These are phyloP conservation scores for Aechmea fasciata DNA, from an alignment of 176 grass and related monocot genomes.

Conservation along the genomic window DNA sequence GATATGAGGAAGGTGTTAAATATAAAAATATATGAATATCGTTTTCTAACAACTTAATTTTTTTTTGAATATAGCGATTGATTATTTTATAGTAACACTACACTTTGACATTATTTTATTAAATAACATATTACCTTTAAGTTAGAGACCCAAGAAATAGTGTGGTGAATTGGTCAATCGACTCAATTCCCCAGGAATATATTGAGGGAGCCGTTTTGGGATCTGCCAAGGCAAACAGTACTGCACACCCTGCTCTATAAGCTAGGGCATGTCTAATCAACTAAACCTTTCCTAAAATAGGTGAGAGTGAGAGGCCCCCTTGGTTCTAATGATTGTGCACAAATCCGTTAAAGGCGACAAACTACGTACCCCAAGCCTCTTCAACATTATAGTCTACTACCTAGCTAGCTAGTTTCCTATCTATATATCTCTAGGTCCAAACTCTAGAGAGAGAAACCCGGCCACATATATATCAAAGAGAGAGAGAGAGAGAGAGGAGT, in stretches of 20 bases:
- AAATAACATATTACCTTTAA: neutral
- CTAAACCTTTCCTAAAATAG: conserved; percentile 36
- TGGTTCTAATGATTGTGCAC: conserved; percentile 68
- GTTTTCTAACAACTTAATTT: no score
- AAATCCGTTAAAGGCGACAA: conserved; percentile 45
- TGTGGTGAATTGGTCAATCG: neutral
- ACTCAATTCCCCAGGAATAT: neutral
- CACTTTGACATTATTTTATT: no score
- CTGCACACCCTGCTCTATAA: neutral
- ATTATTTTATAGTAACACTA: no score
- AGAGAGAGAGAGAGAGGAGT: neutral
- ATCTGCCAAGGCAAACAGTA: conserved; percentile 1
- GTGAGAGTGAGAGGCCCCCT: conserved; percentile 40
- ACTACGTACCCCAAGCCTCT: neutral
- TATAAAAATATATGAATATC: no score
- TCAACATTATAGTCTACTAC: conserved; percentile 11
- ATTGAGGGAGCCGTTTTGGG: neutral
- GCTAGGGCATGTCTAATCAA: conserved; percentile 7
- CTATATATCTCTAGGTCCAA: neutral
- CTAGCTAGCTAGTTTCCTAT: conserved; percentile 8
- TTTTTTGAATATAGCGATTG: no score
- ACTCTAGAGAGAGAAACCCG: neutral
- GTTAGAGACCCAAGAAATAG: no score
- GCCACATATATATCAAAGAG: no score
- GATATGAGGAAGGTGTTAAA: no score